These are phyloP conservation scores for Gregarina niphandrodes DNA, from an alignment of 169 alveolate genomes.

Conservation along the genomic window DNA sequence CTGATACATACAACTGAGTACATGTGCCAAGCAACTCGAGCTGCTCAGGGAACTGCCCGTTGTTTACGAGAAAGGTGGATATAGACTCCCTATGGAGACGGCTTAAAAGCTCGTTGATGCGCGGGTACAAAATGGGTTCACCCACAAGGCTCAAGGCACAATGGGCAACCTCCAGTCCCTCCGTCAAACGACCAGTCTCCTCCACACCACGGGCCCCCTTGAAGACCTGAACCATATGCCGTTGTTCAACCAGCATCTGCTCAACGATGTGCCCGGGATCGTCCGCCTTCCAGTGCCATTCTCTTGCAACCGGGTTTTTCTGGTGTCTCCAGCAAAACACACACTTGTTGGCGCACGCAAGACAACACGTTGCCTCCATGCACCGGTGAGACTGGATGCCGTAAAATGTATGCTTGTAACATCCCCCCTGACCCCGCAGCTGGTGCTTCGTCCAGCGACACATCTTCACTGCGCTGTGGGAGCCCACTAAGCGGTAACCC, in stretches of 20 bases:
- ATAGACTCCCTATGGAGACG: slow-evolving; percentile 41
- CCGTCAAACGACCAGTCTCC: neutral
- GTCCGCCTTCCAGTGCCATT: slow-evolving; percentile 56
- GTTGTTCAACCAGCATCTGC: slow-evolving; percentile 9
- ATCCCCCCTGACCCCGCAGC: slow-evolving; percentile 42
- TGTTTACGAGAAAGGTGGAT: slow-evolving; percentile 47
- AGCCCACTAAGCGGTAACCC: slow-evolving; percentile 53
- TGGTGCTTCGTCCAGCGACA: slow-evolving; percentile 63
- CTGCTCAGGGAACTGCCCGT: slow-evolving; percentile 60
- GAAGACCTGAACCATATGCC: slow-evolving; percentile 4
- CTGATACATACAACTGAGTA: slow-evolving; percentile 37
- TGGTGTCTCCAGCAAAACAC: slow-evolving; percentile 73
- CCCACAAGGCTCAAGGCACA: slow-evolving; percentile 61
- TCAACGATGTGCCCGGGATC: slow-evolving; percentile 32
- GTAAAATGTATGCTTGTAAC: slow-evolving; percentile 62
- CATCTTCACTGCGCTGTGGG: slow-evolving; percentile 60
- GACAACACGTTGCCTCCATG: slow-evolving; percentile 62
- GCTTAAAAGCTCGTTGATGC: slow-evolving; percentile 40
- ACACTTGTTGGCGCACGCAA: slow-evolving; percentile 68
- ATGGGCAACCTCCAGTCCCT: slow-evolving; percentile 14
- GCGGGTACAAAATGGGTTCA: slow-evolving; percentile 57
- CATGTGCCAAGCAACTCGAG: slow-evolving; percentile 19
- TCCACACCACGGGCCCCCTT: no score
- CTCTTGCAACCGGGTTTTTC: slow-evolving; percentile 51
- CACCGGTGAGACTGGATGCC: slow-evolving; percentile 59